These are phyloP conservation scores for Volvariella volvacea DNA, from an alignment of 1,284 basidiomycete species.

Conservation along the genomic window DNA sequence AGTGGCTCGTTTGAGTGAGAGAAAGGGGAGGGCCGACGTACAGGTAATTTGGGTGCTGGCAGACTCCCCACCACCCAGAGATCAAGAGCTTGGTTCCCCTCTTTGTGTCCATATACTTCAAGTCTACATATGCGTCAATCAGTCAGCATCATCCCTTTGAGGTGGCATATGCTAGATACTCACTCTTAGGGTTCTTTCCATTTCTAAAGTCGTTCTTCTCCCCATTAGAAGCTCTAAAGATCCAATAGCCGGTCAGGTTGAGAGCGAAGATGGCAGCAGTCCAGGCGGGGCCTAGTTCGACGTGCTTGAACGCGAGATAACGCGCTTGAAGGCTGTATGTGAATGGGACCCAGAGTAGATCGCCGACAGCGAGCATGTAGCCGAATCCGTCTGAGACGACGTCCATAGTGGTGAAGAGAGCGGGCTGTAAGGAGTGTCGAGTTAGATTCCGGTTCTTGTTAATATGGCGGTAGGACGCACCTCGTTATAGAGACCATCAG, in stretches of 20 bases:
- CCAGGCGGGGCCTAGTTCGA: conserved; percentile 69
- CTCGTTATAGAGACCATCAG: conserved; percentile 87
- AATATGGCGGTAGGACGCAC: conserved; percentile 31
- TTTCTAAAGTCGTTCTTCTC: conserved; percentile 97
- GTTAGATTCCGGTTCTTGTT: not conserved
- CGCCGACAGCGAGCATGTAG: conserved; percentile 96
- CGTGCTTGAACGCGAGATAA: conserved; percentile 84
- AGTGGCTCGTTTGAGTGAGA: conserved; percentile 3
- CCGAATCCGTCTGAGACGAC: conserved; percentile 98
- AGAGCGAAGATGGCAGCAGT: conserved; percentile 59
- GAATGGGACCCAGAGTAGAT: conserved; percentile 94
- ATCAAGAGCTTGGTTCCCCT: conserved; percentile 88
- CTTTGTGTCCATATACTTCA: conserved; percentile 80
- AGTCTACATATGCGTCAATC: conserved; percentile 38
- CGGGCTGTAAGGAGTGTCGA: conserved; percentile 40
- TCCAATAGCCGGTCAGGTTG: conserved; percentile 81
- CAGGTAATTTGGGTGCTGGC: conserved; percentile 92
- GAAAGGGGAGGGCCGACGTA: conserved; percentile 29
- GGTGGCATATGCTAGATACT: conserved; percentile 12
- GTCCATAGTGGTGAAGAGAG: conserved; percentile 95
- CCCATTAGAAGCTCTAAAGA: conserved; percentile 85
- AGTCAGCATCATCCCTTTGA: not conserved
- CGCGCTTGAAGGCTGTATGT: conserved; percentile 92
- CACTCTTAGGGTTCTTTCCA: conserved; percentile 90
- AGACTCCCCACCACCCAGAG: conserved; percentile 96